These are phyloP conservation scores for Dictyostelium brefeldianum DNA, from an alignment of 78 protist species.

Conservation along the genomic window DNA sequence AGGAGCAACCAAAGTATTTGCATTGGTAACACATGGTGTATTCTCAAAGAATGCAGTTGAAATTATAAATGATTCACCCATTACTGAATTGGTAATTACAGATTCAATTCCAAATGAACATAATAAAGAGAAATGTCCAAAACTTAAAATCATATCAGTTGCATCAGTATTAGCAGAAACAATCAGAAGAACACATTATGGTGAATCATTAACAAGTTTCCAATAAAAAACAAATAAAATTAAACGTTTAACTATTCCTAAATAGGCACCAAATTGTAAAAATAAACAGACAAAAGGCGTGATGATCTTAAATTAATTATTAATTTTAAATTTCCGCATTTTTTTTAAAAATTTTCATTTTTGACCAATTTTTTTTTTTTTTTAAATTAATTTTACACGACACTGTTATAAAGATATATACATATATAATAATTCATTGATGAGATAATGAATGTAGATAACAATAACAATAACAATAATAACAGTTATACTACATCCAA, in stretches of 20 bases:
- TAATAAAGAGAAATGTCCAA: constrained; percentile 63
- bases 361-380: too few relatives aligned
- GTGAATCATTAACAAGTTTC: constrained; percentile 78
- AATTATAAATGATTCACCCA: constrained; percentile 63
- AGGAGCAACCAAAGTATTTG: constrained; percentile 83
- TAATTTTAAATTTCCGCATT: too few relatives aligned
- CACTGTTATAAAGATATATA: too few relatives aligned
- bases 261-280: too few relatives aligned
- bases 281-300: too few relatives aligned
- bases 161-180: constrained; percentile 89
- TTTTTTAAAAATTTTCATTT: too few relatives aligned
- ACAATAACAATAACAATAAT: too few relatives aligned
- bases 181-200: constrained; percentile 89
- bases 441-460: background rate
- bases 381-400: too few relatives aligned
- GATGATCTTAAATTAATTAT: too few relatives aligned
- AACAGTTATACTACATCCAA: background rate
- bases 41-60: constrained; percentile 82
- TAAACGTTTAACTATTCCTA: too few relatives aligned
- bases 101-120: constrained; percentile 89
- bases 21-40: constrained; percentile 74
- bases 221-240: too few relatives aligned
- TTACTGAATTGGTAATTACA: constrained; percentile 82
- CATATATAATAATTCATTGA: too few relatives aligned
- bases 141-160: constrained; percentile 46